These are phyloP conservation scores for Apiospora saccharicola DNA, from an alignment of 2,329 filamentous ascomycete genomes.

Conservation along the genomic window DNA sequence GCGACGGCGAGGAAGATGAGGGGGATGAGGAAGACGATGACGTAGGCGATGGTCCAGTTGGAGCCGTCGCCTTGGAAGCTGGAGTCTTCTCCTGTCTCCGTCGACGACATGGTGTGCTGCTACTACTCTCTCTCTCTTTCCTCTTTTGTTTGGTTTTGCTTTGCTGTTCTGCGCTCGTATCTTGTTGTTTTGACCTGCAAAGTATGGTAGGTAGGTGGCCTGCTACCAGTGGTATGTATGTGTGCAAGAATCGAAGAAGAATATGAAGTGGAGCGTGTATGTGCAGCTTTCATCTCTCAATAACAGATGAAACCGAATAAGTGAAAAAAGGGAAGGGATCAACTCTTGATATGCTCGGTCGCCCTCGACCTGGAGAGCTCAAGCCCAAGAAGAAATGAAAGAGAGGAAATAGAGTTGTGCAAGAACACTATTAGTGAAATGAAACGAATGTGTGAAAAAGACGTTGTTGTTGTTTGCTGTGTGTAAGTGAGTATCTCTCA, in stretches of 20 bases:
- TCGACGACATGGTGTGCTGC: neutral
- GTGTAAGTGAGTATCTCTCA: neutral
- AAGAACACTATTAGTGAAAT: neutral
- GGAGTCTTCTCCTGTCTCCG: neutral
- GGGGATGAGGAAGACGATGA: slow-evolving; percentile 36
- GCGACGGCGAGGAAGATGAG: slow-evolving; percentile 33
- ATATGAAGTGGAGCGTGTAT: neutral
- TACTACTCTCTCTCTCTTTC: neutral
- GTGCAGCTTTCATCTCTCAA: neutral
- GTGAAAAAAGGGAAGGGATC: slow-evolving; percentile 18
- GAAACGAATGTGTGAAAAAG: neutral
- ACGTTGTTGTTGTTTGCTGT: neutral
- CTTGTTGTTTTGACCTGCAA: neutral
- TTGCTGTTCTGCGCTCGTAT: neutral
- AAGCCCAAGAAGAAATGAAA: neutral
- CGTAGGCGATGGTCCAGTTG: slow-evolving; percentile 38
- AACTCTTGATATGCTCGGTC: slow-evolving; percentile 24
- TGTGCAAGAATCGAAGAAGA: neutral
- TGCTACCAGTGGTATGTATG: neutral
- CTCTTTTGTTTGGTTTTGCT: neutral
- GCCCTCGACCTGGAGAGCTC: neutral
- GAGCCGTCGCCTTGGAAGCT: slow-evolving; percentile 29
- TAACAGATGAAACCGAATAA: neutral
- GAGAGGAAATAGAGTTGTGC: slow-evolving; percentile 1
- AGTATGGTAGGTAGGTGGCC: neutral